Evolutionary conservation across 352 stramenopile species (phyloP), one percentile per base, ranked within the genome.

Genomic region (Plasmopara muralis): DNA sequence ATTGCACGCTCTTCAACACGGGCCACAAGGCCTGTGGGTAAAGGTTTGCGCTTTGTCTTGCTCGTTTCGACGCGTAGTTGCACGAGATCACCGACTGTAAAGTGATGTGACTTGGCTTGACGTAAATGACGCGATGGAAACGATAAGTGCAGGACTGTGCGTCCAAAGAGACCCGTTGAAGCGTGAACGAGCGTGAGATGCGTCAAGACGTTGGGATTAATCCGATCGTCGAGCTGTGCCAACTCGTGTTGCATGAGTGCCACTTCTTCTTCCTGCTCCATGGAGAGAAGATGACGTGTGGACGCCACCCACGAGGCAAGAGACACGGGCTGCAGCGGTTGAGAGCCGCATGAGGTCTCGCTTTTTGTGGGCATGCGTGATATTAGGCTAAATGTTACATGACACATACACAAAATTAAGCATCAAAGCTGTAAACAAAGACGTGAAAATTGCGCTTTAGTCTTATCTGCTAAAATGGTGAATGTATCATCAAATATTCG

Each of bases 61-160:
- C 31, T 50, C 35, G 55, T 64, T 43, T 71, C 70, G 10, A 66
- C n/a, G n/a, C 80, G 69, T 13, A 96, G 54, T 56, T 87, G 77
- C 31, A 95, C 85, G 18, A 94, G 56, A 60, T 95, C 85, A 4
- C 87, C 85, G 2, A 89, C 75, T 10, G 77, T 87, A 48, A 96
- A 87, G 20, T 84, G 71, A 56, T 96, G 84, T 5, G 76, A 66
- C 57, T 89, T 92, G 48, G 70, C 43, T 10, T 68, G 62, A 28
- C 70, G 57, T 40, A 84, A 15, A 31, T 57, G 59, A 15, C 62
- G 44, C 4, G 62, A 73, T 13, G 76, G 76, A 15, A 87, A 66
- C 16, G 63, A 64, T 8, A 91, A 68, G 16, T 77, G 57, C 29
- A 91, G 43, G 49, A 91, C 18, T 8, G 60, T 74, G 47, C 83